Evolutionary conservation across 2,329 filamentous ascomycete genomes (phyloP).

Genomic region (Fusarium chlamydosporum): DNA sequence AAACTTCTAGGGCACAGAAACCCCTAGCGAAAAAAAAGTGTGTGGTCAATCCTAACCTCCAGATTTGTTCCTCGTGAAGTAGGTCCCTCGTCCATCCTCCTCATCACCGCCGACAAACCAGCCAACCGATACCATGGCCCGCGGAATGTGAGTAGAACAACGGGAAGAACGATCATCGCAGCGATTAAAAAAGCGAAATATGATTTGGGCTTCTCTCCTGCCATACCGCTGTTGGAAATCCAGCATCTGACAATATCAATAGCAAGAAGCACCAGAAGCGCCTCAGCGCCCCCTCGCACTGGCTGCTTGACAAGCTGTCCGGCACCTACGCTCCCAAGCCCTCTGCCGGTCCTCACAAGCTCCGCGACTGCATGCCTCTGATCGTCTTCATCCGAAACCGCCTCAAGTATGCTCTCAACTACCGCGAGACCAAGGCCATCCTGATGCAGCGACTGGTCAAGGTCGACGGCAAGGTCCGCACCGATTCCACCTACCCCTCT

Average conservation of each 20-base stretch:
- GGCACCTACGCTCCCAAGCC: constrained; percentile 82
- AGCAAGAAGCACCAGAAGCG: constrained; percentile 99
- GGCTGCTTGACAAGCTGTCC: constrained; percentile 99
- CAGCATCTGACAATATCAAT: constrained; percentile 56
- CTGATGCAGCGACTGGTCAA: constrained; percentile 99
- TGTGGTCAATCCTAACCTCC: constrained; percentile 50
- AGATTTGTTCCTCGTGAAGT: constrained; percentile 45
- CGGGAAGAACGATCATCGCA: constrained; percentile 24
- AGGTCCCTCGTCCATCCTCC: constrained; percentile 51
- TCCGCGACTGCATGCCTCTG: constrained; percentile 97
- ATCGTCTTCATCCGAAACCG: constrained; percentile 98
- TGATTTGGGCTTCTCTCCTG: constrained; percentile 21
- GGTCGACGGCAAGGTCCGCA: constrained; percentile 99
- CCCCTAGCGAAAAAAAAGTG: constrained; percentile 50
- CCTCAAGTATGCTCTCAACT: constrained; percentile 99
- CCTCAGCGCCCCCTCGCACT: constrained; percentile 98
- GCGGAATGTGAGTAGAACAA: constrained; percentile 70
- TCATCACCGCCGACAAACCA: constrained; percentile 58
- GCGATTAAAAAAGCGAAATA: constrained; percentile 12
- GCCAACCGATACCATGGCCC: constrained; percentile 70
- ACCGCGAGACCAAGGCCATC: constrained; percentile 96
- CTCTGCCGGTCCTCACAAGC: constrained; percentile 95
- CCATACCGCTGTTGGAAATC: constrained; percentile 15
- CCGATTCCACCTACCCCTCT: constrained; percentile 95
- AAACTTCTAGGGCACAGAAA: constrained; percentile 55